Percentiles rank a stretch among this genome's conserved stretches.
These are phyloP conservation scores for Fusarium piperis DNA, from an alignment of 2,329 filamentous ascomycete species.

Conservation along the genomic window DNA sequence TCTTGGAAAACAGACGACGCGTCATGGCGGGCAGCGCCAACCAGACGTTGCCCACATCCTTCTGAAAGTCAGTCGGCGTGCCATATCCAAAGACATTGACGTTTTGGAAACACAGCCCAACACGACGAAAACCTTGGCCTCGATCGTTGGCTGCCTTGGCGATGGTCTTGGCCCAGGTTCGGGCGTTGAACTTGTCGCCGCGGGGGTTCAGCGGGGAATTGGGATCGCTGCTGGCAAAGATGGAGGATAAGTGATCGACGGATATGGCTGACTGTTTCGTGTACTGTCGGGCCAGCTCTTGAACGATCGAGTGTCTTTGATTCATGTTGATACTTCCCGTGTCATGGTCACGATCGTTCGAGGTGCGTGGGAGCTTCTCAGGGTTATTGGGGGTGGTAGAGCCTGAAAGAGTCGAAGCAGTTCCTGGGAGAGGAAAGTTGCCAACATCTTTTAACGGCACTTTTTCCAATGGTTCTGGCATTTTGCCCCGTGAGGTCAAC, in stretches of 20 bases:
- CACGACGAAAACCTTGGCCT: constrained; percentile 22
- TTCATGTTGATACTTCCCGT: not conserved
- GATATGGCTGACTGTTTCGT: not conserved
- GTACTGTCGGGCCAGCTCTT: not conserved
- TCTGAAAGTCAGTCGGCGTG: constrained; percentile 37
- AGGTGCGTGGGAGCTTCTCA: not conserved
- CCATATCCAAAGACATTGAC: constrained; percentile 38
- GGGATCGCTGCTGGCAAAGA: not conserved
- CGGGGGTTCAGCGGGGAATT: constrained; percentile 47
- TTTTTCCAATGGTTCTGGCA: not conserved
- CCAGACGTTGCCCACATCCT: constrained; percentile 34
- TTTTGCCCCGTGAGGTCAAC: not conserved
- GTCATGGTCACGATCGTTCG: not conserved
- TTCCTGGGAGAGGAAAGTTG: not conserved
- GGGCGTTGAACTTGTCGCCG: constrained; percentile 51
- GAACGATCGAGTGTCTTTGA: not conserved
- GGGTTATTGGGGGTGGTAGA: not conserved
- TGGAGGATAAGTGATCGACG: not conserved
- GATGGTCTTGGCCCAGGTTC: constrained; percentile 53
- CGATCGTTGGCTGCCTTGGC: constrained; percentile 32
- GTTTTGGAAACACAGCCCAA: constrained; percentile 36
- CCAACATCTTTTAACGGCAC: too few species aligned
- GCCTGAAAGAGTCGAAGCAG: not conserved
- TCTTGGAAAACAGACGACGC: constrained; percentile 46
- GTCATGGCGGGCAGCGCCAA: constrained; percentile 53